Percentiles rank a stretch among this genome's conserved stretches.
Conservation (phyloP, 2,329 filamentous ascomycete genomes). For the Fusarium chaquense region DNA sequence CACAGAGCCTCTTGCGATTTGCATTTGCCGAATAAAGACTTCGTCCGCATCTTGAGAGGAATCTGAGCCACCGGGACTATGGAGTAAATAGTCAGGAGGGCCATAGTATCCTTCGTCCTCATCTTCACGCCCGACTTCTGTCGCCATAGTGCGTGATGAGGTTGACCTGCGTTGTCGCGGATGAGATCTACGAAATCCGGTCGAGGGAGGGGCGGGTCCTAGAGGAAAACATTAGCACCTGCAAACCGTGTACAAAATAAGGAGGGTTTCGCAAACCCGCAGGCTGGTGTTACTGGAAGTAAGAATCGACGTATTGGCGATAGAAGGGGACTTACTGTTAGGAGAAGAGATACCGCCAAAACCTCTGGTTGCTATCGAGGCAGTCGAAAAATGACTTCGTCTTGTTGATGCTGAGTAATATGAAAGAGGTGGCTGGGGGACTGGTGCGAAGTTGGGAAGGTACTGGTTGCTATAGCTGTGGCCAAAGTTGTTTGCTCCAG, state of each 20-base stretch:
- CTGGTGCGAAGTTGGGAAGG: slow-evolving; percentile 26
- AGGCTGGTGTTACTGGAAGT: slow-evolving; percentile 4
- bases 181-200: slow-evolving; percentile 45
- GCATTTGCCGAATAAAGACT: slow-evolving; percentile 55
- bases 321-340: slow-evolving; percentile 36
- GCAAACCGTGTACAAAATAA: background rate
- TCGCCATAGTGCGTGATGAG: slow-evolving; percentile 38
- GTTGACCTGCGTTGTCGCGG: slow-evolving; percentile 46
- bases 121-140: slow-evolving; percentile 43
- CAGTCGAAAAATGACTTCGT: slow-evolving; percentile 30
- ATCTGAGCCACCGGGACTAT: slow-evolving; percentile 18
- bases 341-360: slow-evolving; percentile 40
- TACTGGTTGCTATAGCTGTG: slow-evolving; percentile 34
- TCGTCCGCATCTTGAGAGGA: slow-evolving; percentile 48
- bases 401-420: slow-evolving; percentile 33
- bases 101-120: slow-evolving; percentile 29
- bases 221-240: slow-evolving; percentile 21
- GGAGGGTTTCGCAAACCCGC: slow-evolving; percentile 15
- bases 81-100: slow-evolving; percentile 28
- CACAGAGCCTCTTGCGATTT: slow-evolving; percentile 60
- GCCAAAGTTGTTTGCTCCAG: slow-evolving; percentile 32
- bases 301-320: background rate
- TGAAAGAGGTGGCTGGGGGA: slow-evolving; percentile 35
- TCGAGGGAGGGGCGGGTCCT: slow-evolving; percentile 43
- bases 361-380: slow-evolving; percentile 33